phyloP scores from a whole-genome alignment of 2,329 filamentous ascomycete species.

The Penicillium sp. region DNA sequence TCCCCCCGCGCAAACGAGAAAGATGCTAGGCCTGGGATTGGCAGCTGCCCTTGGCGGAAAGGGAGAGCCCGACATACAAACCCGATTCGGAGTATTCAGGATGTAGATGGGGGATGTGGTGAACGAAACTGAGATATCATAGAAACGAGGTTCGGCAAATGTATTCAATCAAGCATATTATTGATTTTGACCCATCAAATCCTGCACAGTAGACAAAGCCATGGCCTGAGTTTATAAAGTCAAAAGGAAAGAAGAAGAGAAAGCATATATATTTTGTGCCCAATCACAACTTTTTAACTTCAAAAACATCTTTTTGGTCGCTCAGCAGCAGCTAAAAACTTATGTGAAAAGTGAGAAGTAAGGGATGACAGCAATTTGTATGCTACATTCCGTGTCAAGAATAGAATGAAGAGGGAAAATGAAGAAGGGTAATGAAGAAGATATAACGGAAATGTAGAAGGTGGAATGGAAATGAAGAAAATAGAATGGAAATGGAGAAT shows the following conservation, averaged over 20 bases:
- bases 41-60: slow-evolving; percentile 71
- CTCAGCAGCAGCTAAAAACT: background rate
- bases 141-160: slow-evolving; percentile 10
- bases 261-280: background rate
- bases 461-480: background rate
- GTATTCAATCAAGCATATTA: slow-evolving; percentile 15
- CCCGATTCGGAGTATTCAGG: slow-evolving; percentile 78
- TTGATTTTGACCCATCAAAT: slow-evolving; percentile 1
- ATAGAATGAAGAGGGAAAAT: slow-evolving; percentile 7
- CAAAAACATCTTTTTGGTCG: slow-evolving; percentile 13
- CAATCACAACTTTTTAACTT: slow-evolving; percentile 13
- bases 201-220: background rate
- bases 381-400: background rate
- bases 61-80: slow-evolving; percentile 61
- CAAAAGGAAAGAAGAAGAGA: background rate
- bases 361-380: background rate
- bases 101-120: slow-evolving; percentile 60
- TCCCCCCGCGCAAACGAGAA: slow-evolving; percentile 73
- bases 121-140: background rate
- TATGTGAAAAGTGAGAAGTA: background rate
- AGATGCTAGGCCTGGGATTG: slow-evolving; percentile 72
- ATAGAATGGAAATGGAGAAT: slow-evolving; percentile 13
- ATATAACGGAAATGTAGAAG: too few relatives aligned
- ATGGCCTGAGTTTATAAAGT: background rate
- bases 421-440: too few relatives aligned